A percentile compares a stretch with the other conserved stretches of the same genome.
phyloP scores from a whole-genome alignment of 345 rosid species.

The Populus euphratica region DNA sequence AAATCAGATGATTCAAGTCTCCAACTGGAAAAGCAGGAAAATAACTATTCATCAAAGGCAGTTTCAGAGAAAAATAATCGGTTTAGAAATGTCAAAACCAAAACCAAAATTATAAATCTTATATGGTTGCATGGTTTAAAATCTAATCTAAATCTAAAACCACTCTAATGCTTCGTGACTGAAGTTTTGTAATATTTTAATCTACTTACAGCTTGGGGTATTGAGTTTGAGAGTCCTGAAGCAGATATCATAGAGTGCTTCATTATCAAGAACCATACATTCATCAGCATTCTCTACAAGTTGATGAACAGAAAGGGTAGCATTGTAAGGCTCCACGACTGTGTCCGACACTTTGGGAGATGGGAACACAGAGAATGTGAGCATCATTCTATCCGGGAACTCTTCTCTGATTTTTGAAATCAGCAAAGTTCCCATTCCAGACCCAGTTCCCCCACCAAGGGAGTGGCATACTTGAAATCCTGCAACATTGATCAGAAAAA shows the following conservation, averaged over 20 bases:
- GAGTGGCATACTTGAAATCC: conserved; percentile 42
- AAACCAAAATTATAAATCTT: background rate
- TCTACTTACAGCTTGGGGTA: conserved; percentile 39
- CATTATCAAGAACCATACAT: conserved; percentile 42
- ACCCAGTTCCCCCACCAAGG: conserved; percentile 37
- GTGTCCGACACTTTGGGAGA: conserved; percentile 37
- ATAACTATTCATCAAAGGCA: background rate
- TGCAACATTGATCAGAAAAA: background rate
- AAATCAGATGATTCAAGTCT: conserved; percentile 29
- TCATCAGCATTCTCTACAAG: conserved; percentile 43
- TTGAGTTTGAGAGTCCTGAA: conserved; percentile 39
- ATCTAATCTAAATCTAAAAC: background rate
- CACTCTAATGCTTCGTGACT: background rate
- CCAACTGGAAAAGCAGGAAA: conserved; percentile 7
- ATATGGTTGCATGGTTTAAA: background rate
- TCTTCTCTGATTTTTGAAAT: conserved; percentile 44
- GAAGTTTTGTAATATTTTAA: no score
- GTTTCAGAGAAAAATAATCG: background rate
- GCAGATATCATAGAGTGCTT: conserved; percentile 37
- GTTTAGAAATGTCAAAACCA: background rate
- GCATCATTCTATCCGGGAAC: conserved; percentile 32
- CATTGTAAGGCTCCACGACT: conserved; percentile 42
- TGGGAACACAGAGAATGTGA: conserved; percentile 33
- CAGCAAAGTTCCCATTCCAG: conserved; percentile 39
- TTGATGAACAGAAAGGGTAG: conserved; percentile 39